Evolutionary conservation across 1,284 basidiomycete species (phyloP), one percentile per base, ranked within the genome.

Genomic region (Fomitopsis schrenkii): DNA sequence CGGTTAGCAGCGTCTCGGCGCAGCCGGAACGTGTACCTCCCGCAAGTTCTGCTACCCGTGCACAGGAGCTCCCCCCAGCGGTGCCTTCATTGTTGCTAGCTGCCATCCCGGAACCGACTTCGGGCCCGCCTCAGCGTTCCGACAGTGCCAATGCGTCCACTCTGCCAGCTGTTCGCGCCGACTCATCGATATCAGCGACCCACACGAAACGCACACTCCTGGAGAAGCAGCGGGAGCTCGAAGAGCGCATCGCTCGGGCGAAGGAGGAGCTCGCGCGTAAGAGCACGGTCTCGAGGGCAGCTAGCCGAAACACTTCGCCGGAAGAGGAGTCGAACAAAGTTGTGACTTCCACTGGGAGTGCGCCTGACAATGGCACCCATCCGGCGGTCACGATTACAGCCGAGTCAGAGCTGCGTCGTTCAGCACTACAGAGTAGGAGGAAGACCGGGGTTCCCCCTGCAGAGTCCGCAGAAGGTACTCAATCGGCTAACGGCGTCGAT

Each of bases 141-240:
- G 35, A 35, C 17, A 28, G 12, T 28, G 26, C 33, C 19, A 17
- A 14, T 22, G 5, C 35, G 15, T 36, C 50, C 17, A 2, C 33
- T 53, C n/a, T 1, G 5, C 30, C 35, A 8, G 12, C 9, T 5
- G 7, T 33, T 36, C 33, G 2, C 8, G 35, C n/a, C 15, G 52
- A 54, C 5, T 22, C 58, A 9, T 17, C 48, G 33, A 35, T 45
- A 3, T 14, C 17, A 33, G 14, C 40, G 26, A 30, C 30, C 35
- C 40, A n/a, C 60, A 67, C 70, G 14, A 76, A 76, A 60, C 72
- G 75, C 17, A 71, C 75, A 22, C 68, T 79, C 8, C 59, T 77
- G 22, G 77, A 75, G 5, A 68, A 75, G 60, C 76, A 78, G 56
- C 79, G 74, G 66, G 79, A 80, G 36, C 66, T 81, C 26, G 78